Evolutionary conservation across 352 stramenopile genomes (phyloP), one percentile per base, ranked within the genome.

Genomic region (Globisporangium okanoganense): DNA sequence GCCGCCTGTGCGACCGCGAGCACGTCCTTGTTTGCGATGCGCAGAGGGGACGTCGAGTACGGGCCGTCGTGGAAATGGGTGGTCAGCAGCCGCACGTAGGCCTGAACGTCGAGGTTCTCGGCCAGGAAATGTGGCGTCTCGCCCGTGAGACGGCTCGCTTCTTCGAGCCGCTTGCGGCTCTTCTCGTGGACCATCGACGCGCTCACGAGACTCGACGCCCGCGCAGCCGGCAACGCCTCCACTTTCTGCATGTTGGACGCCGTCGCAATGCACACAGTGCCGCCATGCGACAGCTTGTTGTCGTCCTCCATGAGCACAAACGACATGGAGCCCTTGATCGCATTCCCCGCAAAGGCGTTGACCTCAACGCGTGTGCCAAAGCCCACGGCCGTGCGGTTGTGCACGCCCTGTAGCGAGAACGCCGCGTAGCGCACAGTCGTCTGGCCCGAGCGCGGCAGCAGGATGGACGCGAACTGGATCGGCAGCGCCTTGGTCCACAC

Each of bases 391-490:
- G 69, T 43, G 41, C 75, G 78, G 5, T 73, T 67, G 38, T 78
- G 64, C n/a, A 83, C 67, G n/a, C 77, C 81, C 70, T 90, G 79
- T 22, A 92, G 69, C 24, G 81, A 82, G 40, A 92, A 90, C 12
- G 70, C 69, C 16, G 69, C 65, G 4, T 78, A 92, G 1, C 72
- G 75, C 27, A 90, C 72, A 55, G 63, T 85, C 25, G 69, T 78
- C 31, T 90, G 72, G 2, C 69, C 69, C n/a, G 57, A 48, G 31
- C 73, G 70, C 3, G 80, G 83, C 38, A 92, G 57, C 36, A 88
- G 62, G 48, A 92, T 83, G 3, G 83, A 73, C n/a, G 67, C 70
- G 57, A 93, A 78, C 53, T 90, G 79, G 22, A 88, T 65, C 14
- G 78, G 83, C 35, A 78, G 61, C 33, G 73, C 78, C 14, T 73